phyloP scores from a whole-genome alignment of 2,329 filamentous ascomycete genomes.

The Aciculosporium take region DNA sequence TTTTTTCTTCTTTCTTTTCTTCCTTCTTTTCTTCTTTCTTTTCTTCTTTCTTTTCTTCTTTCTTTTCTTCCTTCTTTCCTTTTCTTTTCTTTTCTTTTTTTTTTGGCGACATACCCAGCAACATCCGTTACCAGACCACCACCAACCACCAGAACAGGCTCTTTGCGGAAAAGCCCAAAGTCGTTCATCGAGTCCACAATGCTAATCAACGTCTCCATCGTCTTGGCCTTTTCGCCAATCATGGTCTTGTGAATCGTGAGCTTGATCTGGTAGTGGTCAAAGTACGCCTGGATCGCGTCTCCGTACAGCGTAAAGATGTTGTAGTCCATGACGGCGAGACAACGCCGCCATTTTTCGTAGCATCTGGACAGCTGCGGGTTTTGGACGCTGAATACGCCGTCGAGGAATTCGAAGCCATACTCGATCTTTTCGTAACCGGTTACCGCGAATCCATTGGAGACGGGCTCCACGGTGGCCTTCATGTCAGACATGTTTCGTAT shows the following conservation, averaged over 20 bases:
- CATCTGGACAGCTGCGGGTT: constrained; percentile 49
- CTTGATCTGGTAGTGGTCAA: constrained; percentile 46
- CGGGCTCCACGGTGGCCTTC: constrained; percentile 50
- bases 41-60: too few species aligned
- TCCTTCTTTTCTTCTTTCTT: too few species aligned
- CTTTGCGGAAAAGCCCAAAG: constrained; percentile 56
- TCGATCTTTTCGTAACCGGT: constrained; percentile 64
- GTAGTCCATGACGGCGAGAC: constrained; percentile 54
- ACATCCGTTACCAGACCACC: constrained; percentile 61
- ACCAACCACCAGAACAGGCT: constrained; percentile 52
- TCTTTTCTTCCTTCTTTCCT: too few species aligned
- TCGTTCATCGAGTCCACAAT: constrained; percentile 64
- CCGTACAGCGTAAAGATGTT: constrained; percentile 60
- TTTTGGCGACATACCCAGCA: constrained; percentile 56
- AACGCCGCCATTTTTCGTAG: constrained; percentile 51
- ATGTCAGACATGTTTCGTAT: constrained; percentile 69
- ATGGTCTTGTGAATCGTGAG: constrained; percentile 57
- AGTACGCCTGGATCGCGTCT: constrained; percentile 50
- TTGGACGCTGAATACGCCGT: constrained; percentile 47
- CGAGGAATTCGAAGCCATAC: constrained; percentile 61
- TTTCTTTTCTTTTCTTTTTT: too few species aligned
- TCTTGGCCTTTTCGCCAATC: constrained; percentile 64
- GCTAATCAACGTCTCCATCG: constrained; percentile 51
- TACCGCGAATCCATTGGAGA: constrained; percentile 51
- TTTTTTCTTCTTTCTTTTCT: too few species aligned